Percentiles rank a stretch among this genome's conserved stretches.
Conservation (phyloP, 371 early-diverging fungal species). For the Circinella umbellata region DNA sequence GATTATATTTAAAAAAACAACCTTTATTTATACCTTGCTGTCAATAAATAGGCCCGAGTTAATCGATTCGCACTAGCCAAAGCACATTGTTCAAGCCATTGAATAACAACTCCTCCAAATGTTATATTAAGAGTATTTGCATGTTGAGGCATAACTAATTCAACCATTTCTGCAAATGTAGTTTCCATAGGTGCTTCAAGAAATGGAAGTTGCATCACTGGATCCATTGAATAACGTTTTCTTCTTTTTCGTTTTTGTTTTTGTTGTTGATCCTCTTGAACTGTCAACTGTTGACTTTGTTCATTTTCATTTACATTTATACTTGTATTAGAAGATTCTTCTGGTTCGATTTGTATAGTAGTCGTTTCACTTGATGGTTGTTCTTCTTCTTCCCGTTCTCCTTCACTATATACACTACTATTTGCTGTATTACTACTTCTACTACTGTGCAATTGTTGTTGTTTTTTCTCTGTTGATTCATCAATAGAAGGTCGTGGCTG, state of each 20-base stretch:
- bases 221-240: slow-evolving; percentile 47
- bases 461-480: no score
- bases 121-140: slow-evolving; percentile 74
- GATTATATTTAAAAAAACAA: not conserved
- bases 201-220: slow-evolving; percentile 25
- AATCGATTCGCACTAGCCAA: slow-evolving; percentile 69
- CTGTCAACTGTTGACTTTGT: not conserved
- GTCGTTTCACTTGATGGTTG: slow-evolving; percentile 7
- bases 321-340: no score
- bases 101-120: slow-evolving; percentile 84
- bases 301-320: slow-evolving; percentile 3
- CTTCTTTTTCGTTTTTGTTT: slow-evolving; percentile 20
- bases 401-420: not conserved
- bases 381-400: not conserved
- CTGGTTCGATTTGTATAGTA: no score
- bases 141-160: slow-evolving; percentile 79
- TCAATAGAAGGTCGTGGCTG: not conserved
- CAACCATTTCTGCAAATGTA: slow-evolving; percentile 69
- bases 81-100: slow-evolving; percentile 77
- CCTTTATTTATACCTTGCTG: slow-evolving; percentile 37
- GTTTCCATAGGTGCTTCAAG: slow-evolving; percentile 44
- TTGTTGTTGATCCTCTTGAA: slow-evolving; percentile 1
- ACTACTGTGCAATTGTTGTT: not conserved
- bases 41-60: slow-evolving; percentile 58
- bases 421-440: not conserved